Conservation (phyloP, 2,329 filamentous ascomycete genomes). For the Anisogramma anomala region DNA sequence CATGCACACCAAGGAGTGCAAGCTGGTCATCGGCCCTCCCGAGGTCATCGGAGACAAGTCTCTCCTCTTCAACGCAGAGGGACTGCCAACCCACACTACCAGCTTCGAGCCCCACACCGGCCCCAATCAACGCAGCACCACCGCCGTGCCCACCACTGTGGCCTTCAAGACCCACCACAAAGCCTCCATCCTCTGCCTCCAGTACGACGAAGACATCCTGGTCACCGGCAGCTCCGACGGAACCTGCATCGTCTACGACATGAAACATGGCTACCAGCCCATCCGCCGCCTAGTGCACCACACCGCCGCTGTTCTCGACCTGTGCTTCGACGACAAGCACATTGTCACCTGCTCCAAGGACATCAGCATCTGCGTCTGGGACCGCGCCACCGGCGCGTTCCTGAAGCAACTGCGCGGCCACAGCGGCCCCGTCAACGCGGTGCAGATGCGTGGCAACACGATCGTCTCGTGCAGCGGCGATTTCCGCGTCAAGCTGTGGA, state of each 20-base stretch:
- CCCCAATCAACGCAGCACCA: slow-evolving; percentile 19
- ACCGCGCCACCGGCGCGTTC: slow-evolving; percentile 64
- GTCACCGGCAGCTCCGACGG: slow-evolving; percentile 91
- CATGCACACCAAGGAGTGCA: slow-evolving; percentile 75
- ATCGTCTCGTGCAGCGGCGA: slow-evolving; percentile 92
- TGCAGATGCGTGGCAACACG: slow-evolving; percentile 85
- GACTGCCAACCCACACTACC: slow-evolving; percentile 43
- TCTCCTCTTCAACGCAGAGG: slow-evolving; percentile 41
- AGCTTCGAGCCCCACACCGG: slow-evolving; percentile 30
- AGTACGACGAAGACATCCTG: slow-evolving; percentile 86
- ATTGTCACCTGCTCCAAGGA: slow-evolving; percentile 98
- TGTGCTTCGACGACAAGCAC: slow-evolving; percentile 82
- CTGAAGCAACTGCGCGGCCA: slow-evolving; percentile 76
- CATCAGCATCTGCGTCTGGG: slow-evolving; percentile 86
- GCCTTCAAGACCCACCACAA: slow-evolving; percentile 63
- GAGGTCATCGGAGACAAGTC: slow-evolving; percentile 44
- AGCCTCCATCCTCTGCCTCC: slow-evolving; percentile 86
- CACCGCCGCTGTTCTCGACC: slow-evolving; percentile 78
- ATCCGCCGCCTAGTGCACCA: slow-evolving; percentile 69
- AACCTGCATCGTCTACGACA: slow-evolving; percentile 82
- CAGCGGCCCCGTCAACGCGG: slow-evolving; percentile 85
- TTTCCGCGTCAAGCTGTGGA: slow-evolving; percentile 89
- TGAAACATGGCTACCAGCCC: slow-evolving; percentile 66
- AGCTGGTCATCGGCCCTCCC: slow-evolving; percentile 73
- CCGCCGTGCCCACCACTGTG: slow-evolving; percentile 41